These are phyloP conservation scores for Marsdenia floribunda DNA, from an alignment of 257 asterid species.

Conservation along the genomic window DNA sequence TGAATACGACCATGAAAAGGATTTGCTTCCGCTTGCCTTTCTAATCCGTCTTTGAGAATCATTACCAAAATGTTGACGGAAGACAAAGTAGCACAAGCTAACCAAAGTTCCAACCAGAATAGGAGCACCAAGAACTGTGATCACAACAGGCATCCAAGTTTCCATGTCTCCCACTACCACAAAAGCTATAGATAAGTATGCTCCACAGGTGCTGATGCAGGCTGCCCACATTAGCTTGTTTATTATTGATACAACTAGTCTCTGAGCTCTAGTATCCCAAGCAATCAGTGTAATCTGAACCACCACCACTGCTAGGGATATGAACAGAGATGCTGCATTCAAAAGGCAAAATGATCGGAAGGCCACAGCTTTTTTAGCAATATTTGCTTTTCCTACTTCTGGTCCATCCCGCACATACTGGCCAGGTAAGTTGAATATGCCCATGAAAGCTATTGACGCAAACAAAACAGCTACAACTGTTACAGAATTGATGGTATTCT, in stretches of 20 bases:
- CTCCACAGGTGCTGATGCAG: conserved; percentile 86
- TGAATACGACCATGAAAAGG: conserved; percentile 88
- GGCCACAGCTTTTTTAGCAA: conserved; percentile 40
- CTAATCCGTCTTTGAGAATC: conserved; percentile 85
- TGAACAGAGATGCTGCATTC: conserved; percentile 76
- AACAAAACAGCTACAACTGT: conserved; percentile 90
- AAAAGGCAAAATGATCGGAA: conserved; percentile 83
- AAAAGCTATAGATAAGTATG: conserved; percentile 73
- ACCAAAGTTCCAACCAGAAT: conserved; percentile 74
- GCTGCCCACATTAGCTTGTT: conserved; percentile 99
- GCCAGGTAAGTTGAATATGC: conserved; percentile 89
- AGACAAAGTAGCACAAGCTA: conserved; percentile 84
- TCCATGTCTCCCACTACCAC: conserved; percentile 71
- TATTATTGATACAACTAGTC: conserved; percentile 73
- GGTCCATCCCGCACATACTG: conserved; percentile 43
- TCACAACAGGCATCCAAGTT: conserved; percentile 78
- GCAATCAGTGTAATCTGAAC: conserved; percentile 92
- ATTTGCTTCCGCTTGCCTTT: conserved; percentile 81
- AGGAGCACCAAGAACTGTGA: conserved; percentile 72
- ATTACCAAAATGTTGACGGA: conserved; percentile 81
- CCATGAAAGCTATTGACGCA: conserved; percentile 90
- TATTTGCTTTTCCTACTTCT: conserved; percentile 53
- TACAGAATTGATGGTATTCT: conserved; percentile 83
- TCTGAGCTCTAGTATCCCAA: conserved; percentile 90
- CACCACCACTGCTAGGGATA: conserved; percentile 84